Base-by-base conservation (phyloP, 148 eudicot genomes). In the Pharnaceum exiguum region DNA sequence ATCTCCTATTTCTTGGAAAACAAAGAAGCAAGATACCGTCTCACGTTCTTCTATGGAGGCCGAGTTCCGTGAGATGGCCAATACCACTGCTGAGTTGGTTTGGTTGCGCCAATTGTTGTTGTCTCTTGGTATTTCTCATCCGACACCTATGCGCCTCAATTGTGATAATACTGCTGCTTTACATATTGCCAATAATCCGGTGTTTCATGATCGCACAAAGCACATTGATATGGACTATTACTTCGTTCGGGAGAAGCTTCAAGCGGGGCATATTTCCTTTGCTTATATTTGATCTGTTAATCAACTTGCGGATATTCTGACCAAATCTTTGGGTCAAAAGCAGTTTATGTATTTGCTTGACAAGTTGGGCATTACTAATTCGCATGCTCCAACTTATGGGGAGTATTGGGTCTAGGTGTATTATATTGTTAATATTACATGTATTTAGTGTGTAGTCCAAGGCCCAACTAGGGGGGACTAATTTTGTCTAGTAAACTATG, bases 281-380 rank as follows among this genome's bases (percentile, higher is more conserved):
- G 0, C 0, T 12, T 25, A 24, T 18, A 33, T 39, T 6, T 4
- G 19, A 0, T 10, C 33, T 13, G 1, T 12, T 1, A 1, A 10
- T 23, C 48, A 57, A 24, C 36, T 57, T 6, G 61, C 49, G 16
- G 35, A 57, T 29, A 57, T 57, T 7, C 17, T 57, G 8, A 57
- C 62, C 8, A 57, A 57, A 26, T 33, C 48, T 7, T n/a, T 57
- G 0, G 35, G 50, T 3, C 3, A 7, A 0, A 1, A 1, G 5
- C 35, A 16, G 2, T 57, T 57, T 57, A 1, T 3, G 12, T 0
- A 6, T 5, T 10, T 57, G 0, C 25, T 57, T 0, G 2, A 10
- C 62, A 57, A 57, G 50, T 25, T 57, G 61, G 61, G 61, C 48
- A 40, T 57, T 57, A n/a, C n/a, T n/a, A n/a, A n/a, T n/a, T n/a